Base-by-base conservation (phyloP, 371 early-diverging fungal species). In the Coemansia sp. region DNA sequence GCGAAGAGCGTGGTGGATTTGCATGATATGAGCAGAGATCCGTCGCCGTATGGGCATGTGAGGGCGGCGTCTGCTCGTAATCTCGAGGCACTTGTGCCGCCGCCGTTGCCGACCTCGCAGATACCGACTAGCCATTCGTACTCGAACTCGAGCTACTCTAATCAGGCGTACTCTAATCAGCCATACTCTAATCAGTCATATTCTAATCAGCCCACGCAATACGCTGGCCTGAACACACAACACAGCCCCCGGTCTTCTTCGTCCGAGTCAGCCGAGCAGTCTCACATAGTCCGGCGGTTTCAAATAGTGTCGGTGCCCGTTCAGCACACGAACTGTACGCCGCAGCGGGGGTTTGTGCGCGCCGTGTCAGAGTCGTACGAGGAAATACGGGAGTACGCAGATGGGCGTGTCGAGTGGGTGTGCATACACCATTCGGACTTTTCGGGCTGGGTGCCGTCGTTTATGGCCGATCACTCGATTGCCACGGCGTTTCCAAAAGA, bases 291-390 rank as follows among this genome's bases (percentile, higher is more conserved):
- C 0, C 73, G 80, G 0, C 21, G 74, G 11, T 80, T 80, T 58
- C 80, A 80, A 37, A 52, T 80, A 0, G 75, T 80, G 25, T 66
- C 58, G 3, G 52, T 80, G 0, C 80, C 80, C 0, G 48, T 80
- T 20, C 20, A 16, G 12, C 80, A 80, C 47, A 1, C 30, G 2
- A 64, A 51, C 3, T 80, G 80, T 39, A 67, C 68, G 47, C 26
- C 25, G 54, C 74, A 67, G 33, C 26, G 65, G 1, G 80, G 80
- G 5, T 67, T 60, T 47, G 79, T 74, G 28, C 60, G 80, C 3
- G 80, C 80, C 4, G 69, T 64, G n/a, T 72, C 69, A 26, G 80
- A 80, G 63, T 67, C 70, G 18, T 80, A 79, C 37, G 79, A 79
- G 52, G 80, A 80, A 37, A 59, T 80, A 3, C 44, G 80, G 23